Percentiles rank a stretch among this genome's conserved stretches.
Conservation (phyloP, 2,329 filamentous ascomycete genomes). For the Colletotrichum scovillei region DNA sequence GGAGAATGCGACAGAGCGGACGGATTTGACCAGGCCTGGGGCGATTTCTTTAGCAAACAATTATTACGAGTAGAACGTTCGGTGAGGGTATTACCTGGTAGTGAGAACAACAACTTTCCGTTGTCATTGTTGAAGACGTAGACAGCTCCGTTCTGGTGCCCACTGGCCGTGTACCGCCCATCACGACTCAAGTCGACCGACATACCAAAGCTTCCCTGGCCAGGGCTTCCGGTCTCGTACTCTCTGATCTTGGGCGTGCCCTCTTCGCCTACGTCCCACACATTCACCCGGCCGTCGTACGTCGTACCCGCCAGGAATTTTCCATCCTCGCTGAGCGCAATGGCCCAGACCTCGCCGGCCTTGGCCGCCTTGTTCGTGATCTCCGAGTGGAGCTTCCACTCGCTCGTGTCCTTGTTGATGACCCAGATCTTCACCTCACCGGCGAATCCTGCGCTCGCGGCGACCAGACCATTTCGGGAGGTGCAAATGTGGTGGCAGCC, state of each 20-base stretch:
- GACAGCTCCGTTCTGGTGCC: slow-evolving; percentile 90
- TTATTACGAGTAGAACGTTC: neutral
- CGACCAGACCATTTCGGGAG: slow-evolving; percentile 74
- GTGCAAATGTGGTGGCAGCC: slow-evolving; percentile 92
- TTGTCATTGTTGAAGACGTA: slow-evolving; percentile 97
- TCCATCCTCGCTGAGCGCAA: slow-evolving; percentile 87
- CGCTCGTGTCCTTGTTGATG: slow-evolving; percentile 65
- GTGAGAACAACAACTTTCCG: slow-evolving; percentile 84
- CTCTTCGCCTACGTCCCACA: slow-evolving; percentile 78
- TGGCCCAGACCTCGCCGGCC: slow-evolving; percentile 84
- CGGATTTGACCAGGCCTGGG: slow-evolving; percentile 84
- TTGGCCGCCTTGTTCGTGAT: slow-evolving; percentile 59
- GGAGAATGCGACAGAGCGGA: slow-evolving; percentile 88
- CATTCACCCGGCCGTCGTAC: slow-evolving; percentile 87
- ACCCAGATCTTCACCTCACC: slow-evolving; percentile 90
- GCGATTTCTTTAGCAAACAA: neutral
- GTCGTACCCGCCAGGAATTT: slow-evolving; percentile 88
- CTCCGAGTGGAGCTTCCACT: slow-evolving; percentile 63
- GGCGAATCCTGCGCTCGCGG: slow-evolving; percentile 88
- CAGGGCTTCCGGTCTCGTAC: slow-evolving; percentile 80
- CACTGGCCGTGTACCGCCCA: slow-evolving; percentile 87
- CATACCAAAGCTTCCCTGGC: slow-evolving; percentile 89
- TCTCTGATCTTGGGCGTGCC: slow-evolving; percentile 76
- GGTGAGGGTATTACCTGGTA: slow-evolving; percentile 71
- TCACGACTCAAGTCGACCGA: slow-evolving; percentile 84